Evolutionary conservation across 208 protist species (phyloP), one percentile per base, ranked within the genome.

Genomic region (Tritrichomonas musculus): DNA sequence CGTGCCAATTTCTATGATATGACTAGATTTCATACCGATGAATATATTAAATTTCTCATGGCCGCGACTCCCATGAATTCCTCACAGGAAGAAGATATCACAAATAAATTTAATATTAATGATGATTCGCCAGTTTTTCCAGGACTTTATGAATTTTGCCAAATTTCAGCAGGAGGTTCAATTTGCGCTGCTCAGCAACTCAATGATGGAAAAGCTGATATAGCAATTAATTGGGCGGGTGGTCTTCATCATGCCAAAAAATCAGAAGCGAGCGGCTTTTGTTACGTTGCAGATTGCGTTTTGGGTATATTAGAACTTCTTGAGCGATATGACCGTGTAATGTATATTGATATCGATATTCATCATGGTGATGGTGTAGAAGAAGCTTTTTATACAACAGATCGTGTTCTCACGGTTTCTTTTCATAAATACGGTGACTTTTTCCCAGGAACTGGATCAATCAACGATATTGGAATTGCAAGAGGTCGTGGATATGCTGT

Each of bases 361-460:
- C 97, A 97, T 77, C 96, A 97, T 92, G 96, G 96, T n/a, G 97
- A 98, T 93, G 97, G 97, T 17, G 97, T 98, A 4, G 96, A 98
- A 93, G 97, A 98, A 93, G 98, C 97, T 22, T n/a, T n/a, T n/a
- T n/a, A n/a, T n/a, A n/a, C n/a, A n/a, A n/a, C n/a, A n/a, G n/a
- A n/a, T n/a, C n/a, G 97, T 60, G 98, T 98, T 0, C 96, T 98
- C 95, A 98, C 97, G 20, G 94, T 98, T 17, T 97, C 96, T 17
- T 98, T 98, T 94, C 98, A 99, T 94, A 97, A 98, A 93, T 98
- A 96, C 93, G 97, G 98, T 53, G 69, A 75, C 41, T 99, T 98
- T 94, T 99, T 99, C 94, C 98, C 98, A n/a, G 97, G 98, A 66
- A 99, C 98, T 30, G 98, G 98, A n/a, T 95, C 96, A 60, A 92